phyloP scores from a whole-genome alignment of 1,284 basidiomycete species.

The Ganoderma sp. region DNA sequence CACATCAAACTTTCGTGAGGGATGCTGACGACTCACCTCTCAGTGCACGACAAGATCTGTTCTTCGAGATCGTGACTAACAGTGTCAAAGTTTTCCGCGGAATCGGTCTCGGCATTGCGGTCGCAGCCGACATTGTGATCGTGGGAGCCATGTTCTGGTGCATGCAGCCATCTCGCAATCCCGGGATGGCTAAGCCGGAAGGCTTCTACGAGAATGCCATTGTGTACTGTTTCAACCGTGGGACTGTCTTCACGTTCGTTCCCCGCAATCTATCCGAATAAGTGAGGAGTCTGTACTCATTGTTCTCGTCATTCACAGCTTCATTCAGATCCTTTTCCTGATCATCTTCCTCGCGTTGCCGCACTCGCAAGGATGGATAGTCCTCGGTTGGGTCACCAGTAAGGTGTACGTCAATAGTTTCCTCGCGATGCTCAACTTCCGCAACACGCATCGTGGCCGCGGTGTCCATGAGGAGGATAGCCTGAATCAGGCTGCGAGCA shows the following conservation, averaged over 20 bases:
- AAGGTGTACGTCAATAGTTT: conserved; percentile 41
- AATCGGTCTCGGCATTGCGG: conserved; percentile 33
- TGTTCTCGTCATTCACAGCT: conserved; percentile 12
- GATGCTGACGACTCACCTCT: not conserved
- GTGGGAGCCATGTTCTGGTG: conserved; percentile 38
- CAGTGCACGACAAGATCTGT: conserved; percentile 28
- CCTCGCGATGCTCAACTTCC: conserved; percentile 43
- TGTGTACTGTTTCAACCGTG: conserved; percentile 40
- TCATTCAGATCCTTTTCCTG: conserved; percentile 36
- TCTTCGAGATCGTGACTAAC: conserved; percentile 31
- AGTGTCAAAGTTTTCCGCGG: conserved; percentile 29
- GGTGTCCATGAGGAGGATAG: conserved; percentile 47
- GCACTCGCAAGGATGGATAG: conserved; percentile 42
- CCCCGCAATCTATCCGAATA: not conserved
- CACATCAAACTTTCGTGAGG: not conserved
- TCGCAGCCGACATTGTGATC: conserved; percentile 37
- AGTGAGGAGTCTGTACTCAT: not conserved
- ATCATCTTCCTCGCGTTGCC: conserved; percentile 40
- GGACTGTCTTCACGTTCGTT: conserved; percentile 39
- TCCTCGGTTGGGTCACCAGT: conserved; percentile 44
- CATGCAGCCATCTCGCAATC: conserved; percentile 39
- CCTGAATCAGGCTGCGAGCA: conserved; percentile 33
- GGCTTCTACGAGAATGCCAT: conserved; percentile 31
- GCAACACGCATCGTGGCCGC: conserved; percentile 39
- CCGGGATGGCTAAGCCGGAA: conserved; percentile 32